These are phyloP conservation scores for Tephrocybe rancida DNA, from an alignment of 768 basidiomycete genomes.

Conservation along the genomic window DNA sequence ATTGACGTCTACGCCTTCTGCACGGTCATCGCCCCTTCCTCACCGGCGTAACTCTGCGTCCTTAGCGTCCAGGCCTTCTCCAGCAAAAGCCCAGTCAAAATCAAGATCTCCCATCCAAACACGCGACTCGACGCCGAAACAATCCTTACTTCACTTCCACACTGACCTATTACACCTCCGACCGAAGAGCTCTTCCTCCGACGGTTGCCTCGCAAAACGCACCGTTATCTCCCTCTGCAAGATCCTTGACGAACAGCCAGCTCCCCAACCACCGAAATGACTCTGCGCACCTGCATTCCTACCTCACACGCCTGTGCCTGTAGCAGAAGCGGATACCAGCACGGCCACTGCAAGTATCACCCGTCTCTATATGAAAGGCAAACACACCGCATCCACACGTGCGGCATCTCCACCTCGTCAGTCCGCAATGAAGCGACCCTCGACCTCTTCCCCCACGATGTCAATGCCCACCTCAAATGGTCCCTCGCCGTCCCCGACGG, in stretches of 20 bases:
- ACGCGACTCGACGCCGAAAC: conserved; percentile 26
- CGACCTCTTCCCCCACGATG: neutral
- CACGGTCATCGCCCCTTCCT: conserved; percentile 32
- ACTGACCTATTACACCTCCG: conserved; percentile 55
- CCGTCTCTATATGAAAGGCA: conserved; percentile 68
- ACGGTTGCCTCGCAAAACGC: conserved; percentile 56
- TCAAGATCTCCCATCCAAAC: conserved; percentile 14
- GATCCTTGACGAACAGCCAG: conserved; percentile 60
- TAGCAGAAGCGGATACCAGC: conserved; percentile 58
- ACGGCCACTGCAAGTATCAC: conserved; percentile 80
- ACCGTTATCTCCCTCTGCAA: conserved; percentile 69
- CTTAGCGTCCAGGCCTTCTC: neutral
- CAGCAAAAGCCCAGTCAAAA: conserved; percentile 4
- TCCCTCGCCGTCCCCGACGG: conserved; percentile 26
- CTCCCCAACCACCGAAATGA: conserved; percentile 15
- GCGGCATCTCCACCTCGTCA: conserved; percentile 60
- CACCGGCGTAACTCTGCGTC: conserved; percentile 26
- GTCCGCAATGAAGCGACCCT: conserved; percentile 39
- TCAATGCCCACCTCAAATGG: conserved; percentile 17
- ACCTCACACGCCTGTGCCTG: conserved; percentile 54
- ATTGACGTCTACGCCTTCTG: conserved; percentile 29
- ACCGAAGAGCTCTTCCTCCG: conserved; percentile 63
- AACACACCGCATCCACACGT: conserved; percentile 61
- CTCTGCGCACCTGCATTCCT: conserved; percentile 37
- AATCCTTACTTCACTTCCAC: conserved; percentile 19